Base-by-base conservation (phyloP, 768 basidiomycete genomes). In the Leucosporidium creatinivorum region DNA sequence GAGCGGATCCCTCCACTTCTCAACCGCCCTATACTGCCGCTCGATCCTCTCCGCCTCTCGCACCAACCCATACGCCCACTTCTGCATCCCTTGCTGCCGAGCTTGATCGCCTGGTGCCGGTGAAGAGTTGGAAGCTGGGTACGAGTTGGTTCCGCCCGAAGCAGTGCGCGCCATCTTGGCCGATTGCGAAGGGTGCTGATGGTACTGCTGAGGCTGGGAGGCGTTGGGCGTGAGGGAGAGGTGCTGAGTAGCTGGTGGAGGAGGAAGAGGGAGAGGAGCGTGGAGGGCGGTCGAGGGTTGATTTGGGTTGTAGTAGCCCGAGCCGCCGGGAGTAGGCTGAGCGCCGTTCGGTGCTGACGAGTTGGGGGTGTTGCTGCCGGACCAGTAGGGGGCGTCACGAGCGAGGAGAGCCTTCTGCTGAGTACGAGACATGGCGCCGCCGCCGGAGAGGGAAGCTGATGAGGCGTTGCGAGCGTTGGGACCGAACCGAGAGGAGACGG, bases 321-420 rank as follows among this genome's bases (percentile, higher is more conserved):
- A 61, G 47, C 60, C 51, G 60, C 49, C 51, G 60, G 55, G 49
- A 48, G 62, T 26, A 26, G 57, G 55, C 44, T 63, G 57, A 10
- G 62, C 54, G 30, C 57, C 54, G 26, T 44, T 39, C 30, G 33
- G 55, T 23, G 62, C 56, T 5, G 55, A 0, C 8, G 62, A 56
- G 18, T 31, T 23, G 19, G 62, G 62, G 28, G 26, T 57, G 39
- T 7, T 15, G 39, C 21, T 52, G 51, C 55, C 31, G n/a, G 62
- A 19, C 17, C 13, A 30, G 63, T 33, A 31, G 6, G 69, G 69
- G 12, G 70, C 70, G 28, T 72, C 70, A 13, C 70, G 64, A 15
- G 70, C 70, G 19, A 72, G 62, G 49, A 72, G 58, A 5, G 70
- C 70, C 56, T 72, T 72, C 31, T 72, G 70, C 51, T 72, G 70